Base-by-base conservation (phyloP, 305 asterid genomes). In the Fraxinus xanthoxyloides region DNA sequence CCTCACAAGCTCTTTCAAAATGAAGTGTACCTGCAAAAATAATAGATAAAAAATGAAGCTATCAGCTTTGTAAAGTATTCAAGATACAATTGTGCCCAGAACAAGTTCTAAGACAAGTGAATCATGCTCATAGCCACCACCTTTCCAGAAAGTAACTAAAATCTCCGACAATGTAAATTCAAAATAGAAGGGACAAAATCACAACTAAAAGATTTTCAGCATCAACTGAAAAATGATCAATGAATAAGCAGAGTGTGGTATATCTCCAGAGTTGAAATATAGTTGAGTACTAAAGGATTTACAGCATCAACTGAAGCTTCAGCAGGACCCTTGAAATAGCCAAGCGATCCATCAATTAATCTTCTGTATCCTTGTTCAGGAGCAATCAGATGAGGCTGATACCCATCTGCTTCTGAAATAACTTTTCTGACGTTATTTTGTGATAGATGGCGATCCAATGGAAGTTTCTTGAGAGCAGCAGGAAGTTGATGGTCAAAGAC, bases 231-330 rank as follows among this genome's bases (percentile, higher is more conserved):
- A 70, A 28, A 67, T 0, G 9, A 13, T 28, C 9, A 70, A 9
- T 78, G 26, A n/a, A 34, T 77, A 26, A 78, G 35, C 48, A 17
- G 72, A 72, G 51, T 26, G 82, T 31, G 61, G 28, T 61, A 61
- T 77, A 73, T 75, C 81, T 17, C 79, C 23, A 77, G 78, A 77
- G 75, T 32, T 69, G 2, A 48, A 28, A 75, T 30, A 74, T 77
- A 35, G 30, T 40, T 17, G 26, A 46, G 51, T 69, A 72, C 12
- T 24, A 85, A 84, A 69, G 86, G 76, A 75, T 35, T 54, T 91
- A 95, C 99, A 83, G 98, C 98, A 81, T 95, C 99, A 80, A 95
- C 98, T 80, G 99, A 95, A 85, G 99, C 99, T 87, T 95, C 99
- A 76, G 97, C 98, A n/a, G 99, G 99, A 34, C 99, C 99, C 90